These are phyloP conservation scores for Colletotrichum cuscutae DNA, from an alignment of 2,329 filamentous ascomycete species.

Conservation along the genomic window DNA sequence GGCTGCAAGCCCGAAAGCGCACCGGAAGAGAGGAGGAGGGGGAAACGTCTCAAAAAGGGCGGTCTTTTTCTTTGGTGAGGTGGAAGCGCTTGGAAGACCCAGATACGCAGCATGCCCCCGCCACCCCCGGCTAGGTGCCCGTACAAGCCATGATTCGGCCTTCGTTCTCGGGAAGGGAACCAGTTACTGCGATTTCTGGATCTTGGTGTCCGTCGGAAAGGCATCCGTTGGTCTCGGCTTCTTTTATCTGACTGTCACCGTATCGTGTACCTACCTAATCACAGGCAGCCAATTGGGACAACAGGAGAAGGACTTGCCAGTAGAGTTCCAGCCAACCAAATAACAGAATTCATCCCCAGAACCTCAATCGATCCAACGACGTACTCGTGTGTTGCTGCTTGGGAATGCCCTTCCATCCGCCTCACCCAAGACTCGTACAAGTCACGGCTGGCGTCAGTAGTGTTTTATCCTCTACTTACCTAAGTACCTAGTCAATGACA, in stretches of 20 bases:
- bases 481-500: constrained; percentile 6
- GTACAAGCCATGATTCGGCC: background rate
- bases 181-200: background rate
- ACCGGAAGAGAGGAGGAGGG: background rate
- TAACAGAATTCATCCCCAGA: background rate
- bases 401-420: background rate
- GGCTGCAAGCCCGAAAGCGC: background rate
- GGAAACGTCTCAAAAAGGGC: background rate
- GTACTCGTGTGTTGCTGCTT: background rate
- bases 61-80: background rate
- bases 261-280: background rate
- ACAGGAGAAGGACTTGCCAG: background rate
- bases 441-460: constrained; percentile 16
- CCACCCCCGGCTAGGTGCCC: background rate
- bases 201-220: background rate
- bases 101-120: background rate
- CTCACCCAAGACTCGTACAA: constrained; percentile 6
- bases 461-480: constrained; percentile 15
- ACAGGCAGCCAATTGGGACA: background rate
- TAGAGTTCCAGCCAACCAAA: background rate
- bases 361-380: constrained; percentile 17
- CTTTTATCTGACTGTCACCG: background rate
- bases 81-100: background rate
- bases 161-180: background rate
- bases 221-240: background rate